Base-by-base conservation (phyloP, 768 basidiomycete genomes). In the Mycena olivaceomarginata region DNA sequence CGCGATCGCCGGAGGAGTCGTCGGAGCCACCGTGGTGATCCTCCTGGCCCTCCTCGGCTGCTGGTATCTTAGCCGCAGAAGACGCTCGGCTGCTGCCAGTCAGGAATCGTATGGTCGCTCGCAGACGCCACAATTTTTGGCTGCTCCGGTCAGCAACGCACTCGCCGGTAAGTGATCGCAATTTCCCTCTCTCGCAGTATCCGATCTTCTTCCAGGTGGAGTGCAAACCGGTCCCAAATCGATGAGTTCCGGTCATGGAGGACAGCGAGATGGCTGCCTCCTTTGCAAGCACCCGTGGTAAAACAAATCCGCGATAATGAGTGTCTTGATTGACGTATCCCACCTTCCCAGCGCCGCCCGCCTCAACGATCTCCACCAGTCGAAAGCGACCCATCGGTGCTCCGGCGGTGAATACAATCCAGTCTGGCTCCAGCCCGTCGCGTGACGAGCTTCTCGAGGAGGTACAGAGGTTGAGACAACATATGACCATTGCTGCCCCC, bases 1-100 rank as follows among this genome's bases (percentile, higher is more conserved):
- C 37, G 70, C 70, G 15, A 71, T 71, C 46, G 70, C 62, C 46
- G 70, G 60, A 62, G 70, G 59, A 16, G 53, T 64, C 22, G 70
- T 63, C 60, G 70, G 59, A 20, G 70, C 2, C 45, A 40, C 22
- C 46, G 45, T 71, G 60, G 31, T 71, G 46, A 48, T 71, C 60
- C 31, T 71, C 5, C 60, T 71, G 45, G 70, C 70, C 25, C 46
- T 71, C 45, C 53, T 71, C 16, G 70, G 60, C 59, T 71, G 59
- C 25, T 71, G 70, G 59, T 63, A 71, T 63, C 22, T 63, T n/a
- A 43, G 45, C 60, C 70, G 70, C 25, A 59, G 25, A 59, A 46
- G n/a, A 2, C 11, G 59, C 57, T 45, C 37, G n/a, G 9, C 59
- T 25, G 46, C n/a, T 6, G 45, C 70, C 37, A 15, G 39, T 12